Conservation (phyloP, 495 filamentous ascomycete genomes). For the Penicillium samsonianum region DNA sequence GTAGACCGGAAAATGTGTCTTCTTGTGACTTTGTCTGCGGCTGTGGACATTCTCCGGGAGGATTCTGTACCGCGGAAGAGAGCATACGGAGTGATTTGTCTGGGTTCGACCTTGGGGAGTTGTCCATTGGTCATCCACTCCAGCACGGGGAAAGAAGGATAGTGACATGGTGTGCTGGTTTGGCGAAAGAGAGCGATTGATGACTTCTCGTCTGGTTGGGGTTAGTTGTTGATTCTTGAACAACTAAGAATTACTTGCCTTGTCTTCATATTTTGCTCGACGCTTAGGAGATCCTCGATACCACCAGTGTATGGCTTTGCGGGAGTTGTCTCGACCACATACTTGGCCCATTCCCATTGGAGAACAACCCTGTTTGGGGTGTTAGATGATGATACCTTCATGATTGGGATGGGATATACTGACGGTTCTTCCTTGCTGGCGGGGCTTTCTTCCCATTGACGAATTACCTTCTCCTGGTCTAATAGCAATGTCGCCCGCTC, state of each 20-base stretch:
- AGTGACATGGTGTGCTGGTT: constrained; percentile 6
- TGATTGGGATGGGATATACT: background rate
- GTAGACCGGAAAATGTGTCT: constrained; percentile 1
- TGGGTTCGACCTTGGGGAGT: background rate
- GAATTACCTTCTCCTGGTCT: constrained; percentile 9
- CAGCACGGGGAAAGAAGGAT: constrained; percentile 1
- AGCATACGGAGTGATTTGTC: background rate
- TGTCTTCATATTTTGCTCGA: constrained; percentile 7
- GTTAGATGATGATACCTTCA: background rate
- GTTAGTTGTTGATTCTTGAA: background rate
- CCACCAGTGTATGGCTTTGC: constrained; percentile 11
- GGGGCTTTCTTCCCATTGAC: background rate
- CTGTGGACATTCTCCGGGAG: background rate
- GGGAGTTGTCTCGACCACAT: constrained; percentile 18
- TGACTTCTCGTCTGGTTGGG: constrained; percentile 3
- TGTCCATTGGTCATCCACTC: constrained; percentile 6
- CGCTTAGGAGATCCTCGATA: constrained; percentile 2
- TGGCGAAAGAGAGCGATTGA: constrained; percentile 7
- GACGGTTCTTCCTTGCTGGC: constrained; percentile 4
- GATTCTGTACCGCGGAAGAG: constrained; percentile 1
- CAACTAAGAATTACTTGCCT: background rate
- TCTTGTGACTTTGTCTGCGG: background rate
- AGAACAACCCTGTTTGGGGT: background rate
- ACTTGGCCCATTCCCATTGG: constrained; percentile 18
- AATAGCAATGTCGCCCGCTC: constrained; percentile 9